Conservation (phyloP, 1,284 basidiomycete genomes). For the Cystobasidium slooffiae region DNA sequence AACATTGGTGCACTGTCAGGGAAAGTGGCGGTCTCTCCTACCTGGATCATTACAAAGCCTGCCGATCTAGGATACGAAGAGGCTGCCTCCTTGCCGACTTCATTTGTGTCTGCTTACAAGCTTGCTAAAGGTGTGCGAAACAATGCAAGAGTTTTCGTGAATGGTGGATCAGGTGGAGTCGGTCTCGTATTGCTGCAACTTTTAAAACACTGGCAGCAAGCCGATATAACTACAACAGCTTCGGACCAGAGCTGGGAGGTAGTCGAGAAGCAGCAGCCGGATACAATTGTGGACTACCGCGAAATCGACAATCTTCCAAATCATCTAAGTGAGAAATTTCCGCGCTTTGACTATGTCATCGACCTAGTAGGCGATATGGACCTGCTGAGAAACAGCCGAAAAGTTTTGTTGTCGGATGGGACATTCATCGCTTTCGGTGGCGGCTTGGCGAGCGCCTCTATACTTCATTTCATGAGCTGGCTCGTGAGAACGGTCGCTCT, state of each 20-base stretch:
- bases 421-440: constrained; percentile 19
- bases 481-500: neutral
- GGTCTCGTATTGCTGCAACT: constrained; percentile 12
- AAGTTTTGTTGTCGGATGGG: neutral
- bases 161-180: constrained; percentile 22
- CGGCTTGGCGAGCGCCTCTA: neutral
- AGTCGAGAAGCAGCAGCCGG: neutral
- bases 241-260: constrained; percentile 1
- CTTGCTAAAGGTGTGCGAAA: neutral
- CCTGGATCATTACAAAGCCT: constrained; percentile 16
- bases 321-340: neutral
- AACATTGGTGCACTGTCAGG: constrained; percentile 1
- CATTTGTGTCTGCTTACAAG: constrained; percentile 10
- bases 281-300: constrained; percentile 12
- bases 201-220: constrained; percentile 7
- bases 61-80: constrained; percentile 4
- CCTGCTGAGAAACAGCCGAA: neutral
- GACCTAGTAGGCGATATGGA: constrained; percentile 19
- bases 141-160: constrained; percentile 13
- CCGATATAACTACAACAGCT: neutral
- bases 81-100: constrained; percentile 9
- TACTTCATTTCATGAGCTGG: neutral
- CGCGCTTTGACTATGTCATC: constrained; percentile 10
- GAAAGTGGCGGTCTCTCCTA: constrained; percentile 8
- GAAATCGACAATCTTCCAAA: neutral